Evolutionary conservation across 805 yeast genomes (phyloP), one percentile per base, ranked within the genome.

Genomic region (Candida ulmi): DNA sequence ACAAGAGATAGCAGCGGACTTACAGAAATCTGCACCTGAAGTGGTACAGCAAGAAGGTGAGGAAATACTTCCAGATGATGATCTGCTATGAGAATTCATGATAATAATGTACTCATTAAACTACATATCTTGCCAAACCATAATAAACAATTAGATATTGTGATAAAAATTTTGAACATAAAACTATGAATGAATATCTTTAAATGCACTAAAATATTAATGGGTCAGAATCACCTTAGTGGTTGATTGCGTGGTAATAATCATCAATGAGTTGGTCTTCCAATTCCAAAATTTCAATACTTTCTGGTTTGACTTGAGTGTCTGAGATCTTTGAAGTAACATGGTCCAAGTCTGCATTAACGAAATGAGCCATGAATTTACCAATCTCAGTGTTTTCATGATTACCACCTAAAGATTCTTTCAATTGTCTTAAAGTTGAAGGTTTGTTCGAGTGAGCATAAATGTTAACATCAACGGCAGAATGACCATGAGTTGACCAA

Each of bases 401-500:
- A 60, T 82, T 84, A 7, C 97, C 97, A 24, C 72, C 72, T 39
- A 88, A 66, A 11, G 74, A 67, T 17, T 69, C 59, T 41, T 65
- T 57, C 8, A 74, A 49, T 42, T 64, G 45, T 2, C 46, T 33
- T 54, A 62, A 62, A 24, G 78, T 68, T 8, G 62, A 51, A 36
- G 68, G 65, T 19, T 72, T 76, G 51, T 82, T 82, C 25, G 88
- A 73, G 57, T 81, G 74, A 0, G 83, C 96, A 58, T 90, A 90
- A 36, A 91, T 84, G 55, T 91, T 90, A 28, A 90, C 96, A 61
- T 90, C 98, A 13, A 90, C 96, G 0, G 96, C 96, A 17, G 95
- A 81, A 61, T 90, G 98, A 24, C 97, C 98, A 54, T 88, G 95
- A 0, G 97, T 90, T 9, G 95, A 72, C 96, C 96, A 90, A n/a